phyloP scores from a whole-genome alignment of 225 moss, liverwort and hornwort genomes.

The Pseudoscleropodium purum region DNA sequence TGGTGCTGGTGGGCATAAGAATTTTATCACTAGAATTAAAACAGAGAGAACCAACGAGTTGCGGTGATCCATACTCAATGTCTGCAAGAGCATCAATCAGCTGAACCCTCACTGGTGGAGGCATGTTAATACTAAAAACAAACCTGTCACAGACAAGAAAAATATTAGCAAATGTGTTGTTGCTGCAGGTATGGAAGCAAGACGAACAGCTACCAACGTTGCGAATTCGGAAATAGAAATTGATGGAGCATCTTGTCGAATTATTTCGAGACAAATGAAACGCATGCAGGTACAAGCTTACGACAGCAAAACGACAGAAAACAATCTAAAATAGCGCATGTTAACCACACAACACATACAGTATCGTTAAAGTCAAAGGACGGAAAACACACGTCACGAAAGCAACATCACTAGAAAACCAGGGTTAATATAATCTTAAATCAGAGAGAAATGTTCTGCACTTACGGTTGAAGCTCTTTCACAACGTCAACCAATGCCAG shows the following conservation, averaged over 20 bases:
- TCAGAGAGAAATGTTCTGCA: not conserved
- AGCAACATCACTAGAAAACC: not conserved
- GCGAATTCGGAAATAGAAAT: not conserved
- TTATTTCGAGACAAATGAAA: not conserved
- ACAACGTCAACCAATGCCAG: constrained; percentile 88
- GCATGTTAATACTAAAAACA: constrained; percentile 86
- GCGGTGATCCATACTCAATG: constrained; percentile 51
- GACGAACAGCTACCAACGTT: not conserved
- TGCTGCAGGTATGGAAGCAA: not conserved
- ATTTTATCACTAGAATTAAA: not conserved
- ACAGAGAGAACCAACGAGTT: not conserved
- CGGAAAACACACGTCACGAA: not conserved
- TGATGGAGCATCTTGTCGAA: not conserved
- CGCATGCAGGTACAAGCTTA: not conserved
- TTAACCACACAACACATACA: not conserved
- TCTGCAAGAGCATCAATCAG: constrained; percentile 87
- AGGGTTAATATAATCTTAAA: not conserved
- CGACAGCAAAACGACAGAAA: not conserved
- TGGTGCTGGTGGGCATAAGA: not conserved
- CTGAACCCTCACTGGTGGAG: constrained; percentile 61
- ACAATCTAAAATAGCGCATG: not conserved
- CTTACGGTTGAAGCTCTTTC: constrained; percentile 94
- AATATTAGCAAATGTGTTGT: not conserved
- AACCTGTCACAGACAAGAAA: constrained; percentile 41
- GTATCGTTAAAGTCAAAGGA: not conserved